Base-by-base conservation (phyloP, 768 basidiomycete species). In the Trametes meyenii region DNA sequence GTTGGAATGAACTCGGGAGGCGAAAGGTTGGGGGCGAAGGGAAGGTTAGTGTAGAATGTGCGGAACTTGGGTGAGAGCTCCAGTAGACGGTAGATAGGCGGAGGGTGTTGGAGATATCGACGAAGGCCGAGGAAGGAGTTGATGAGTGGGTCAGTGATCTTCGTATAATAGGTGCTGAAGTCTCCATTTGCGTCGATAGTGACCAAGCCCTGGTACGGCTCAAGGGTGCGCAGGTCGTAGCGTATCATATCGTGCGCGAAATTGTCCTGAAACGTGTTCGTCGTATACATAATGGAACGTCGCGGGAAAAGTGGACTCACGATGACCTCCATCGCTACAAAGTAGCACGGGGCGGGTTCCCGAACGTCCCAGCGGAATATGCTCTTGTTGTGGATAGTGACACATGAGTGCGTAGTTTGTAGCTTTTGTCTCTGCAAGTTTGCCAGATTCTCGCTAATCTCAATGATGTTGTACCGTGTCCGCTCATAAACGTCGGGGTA, bases 231-330 rank as follows among this genome's bases (percentile, higher is more conserved):
- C 46, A 90, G 76, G 70, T 96, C 89, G 69, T 98, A 98, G 36
- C 96, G 90, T 43, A 99, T 82, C 68, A 96, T 82, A 70, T 99
- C 97, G 71, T 98, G 96, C 1, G 94, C 89, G 68, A 98, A 96
- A 74, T 99, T 99, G 75, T 98, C 96, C 90, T 94, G 55, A 5
- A 56, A 13, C 35, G 33, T 5, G 42, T 58, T 40, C 35, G 45
- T 49, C 50, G 35, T 13, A 44, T 5, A 14, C 24, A 5, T 11
- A 10, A 36, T 44, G 46, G 10, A 11, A 7, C 10, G 45, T 6
- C 4, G 7, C 17, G 53, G 13, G 19, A 4, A 29, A 45, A 3
- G 57, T 54, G 46, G 53, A 83, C 91, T 77, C 73, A 95, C 92
- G 58, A 97, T 83, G 36, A 99, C 97, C 78, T 99, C 97, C 80